phyloP scores from a whole-genome alignment of 345 rosid species.

The Euclidium syriacum region DNA sequence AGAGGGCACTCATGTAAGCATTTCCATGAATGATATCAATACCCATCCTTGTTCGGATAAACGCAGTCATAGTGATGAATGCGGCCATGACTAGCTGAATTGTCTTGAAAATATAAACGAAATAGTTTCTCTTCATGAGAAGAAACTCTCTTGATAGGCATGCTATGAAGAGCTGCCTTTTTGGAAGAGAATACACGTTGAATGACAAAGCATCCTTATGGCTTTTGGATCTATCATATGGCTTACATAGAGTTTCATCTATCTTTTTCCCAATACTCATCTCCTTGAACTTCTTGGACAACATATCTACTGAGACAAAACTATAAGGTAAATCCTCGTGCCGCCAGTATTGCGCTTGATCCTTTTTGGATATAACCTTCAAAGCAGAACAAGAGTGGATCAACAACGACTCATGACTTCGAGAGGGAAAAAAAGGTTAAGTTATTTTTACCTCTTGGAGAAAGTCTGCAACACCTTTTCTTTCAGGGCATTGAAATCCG shows the following conservation, averaged over 20 bases:
- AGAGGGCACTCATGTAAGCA: slow-evolving; percentile 46
- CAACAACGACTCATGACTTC: not conserved
- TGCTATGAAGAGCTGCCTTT: slow-evolving; percentile 50
- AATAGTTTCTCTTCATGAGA: slow-evolving; percentile 58
- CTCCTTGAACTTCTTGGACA: slow-evolving; percentile 37
- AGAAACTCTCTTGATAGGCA: slow-evolving; percentile 59
- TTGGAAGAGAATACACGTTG: slow-evolving; percentile 36
- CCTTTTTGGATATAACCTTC: slow-evolving; percentile 62
- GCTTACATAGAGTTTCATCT: slow-evolving; percentile 29
- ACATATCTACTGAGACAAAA: slow-evolving; percentile 38
- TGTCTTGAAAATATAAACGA: slow-evolving; percentile 47
- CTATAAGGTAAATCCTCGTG: slow-evolving; percentile 25
- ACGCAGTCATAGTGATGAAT: slow-evolving; percentile 52
- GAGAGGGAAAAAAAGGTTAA: not conserved
- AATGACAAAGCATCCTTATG: slow-evolving; percentile 41
- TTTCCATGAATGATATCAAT: slow-evolving; percentile 44
- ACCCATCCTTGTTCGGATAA: slow-evolving; percentile 42
- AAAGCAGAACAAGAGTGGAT: not conserved
- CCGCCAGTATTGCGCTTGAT: slow-evolving; percentile 58
- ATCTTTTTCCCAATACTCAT: slow-evolving; percentile 32
- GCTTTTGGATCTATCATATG: slow-evolving; percentile 35
- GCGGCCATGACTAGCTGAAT: slow-evolving; percentile 48
- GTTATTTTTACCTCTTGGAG: slow-evolving; percentile 46
- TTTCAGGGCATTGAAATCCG: slow-evolving; percentile 57
- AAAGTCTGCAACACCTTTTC: slow-evolving; percentile 63